Evolutionary conservation across 2,329 filamentous ascomycete genomes (phyloP).

Genomic region (Sporothrix mexicana): DNA sequence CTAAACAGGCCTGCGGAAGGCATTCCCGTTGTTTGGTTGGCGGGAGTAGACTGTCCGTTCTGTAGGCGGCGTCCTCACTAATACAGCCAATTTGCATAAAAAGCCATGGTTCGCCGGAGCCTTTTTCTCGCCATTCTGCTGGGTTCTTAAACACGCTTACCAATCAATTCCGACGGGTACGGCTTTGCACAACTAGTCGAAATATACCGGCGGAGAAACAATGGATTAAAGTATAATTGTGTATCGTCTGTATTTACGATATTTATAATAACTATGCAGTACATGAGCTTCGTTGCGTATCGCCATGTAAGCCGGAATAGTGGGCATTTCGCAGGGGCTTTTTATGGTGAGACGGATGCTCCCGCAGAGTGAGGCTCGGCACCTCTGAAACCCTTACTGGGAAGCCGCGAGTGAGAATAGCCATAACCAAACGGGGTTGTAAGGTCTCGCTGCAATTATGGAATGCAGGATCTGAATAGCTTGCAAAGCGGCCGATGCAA

Average conservation of each 20-base stretch:
- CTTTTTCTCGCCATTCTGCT: background rate
- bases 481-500: background rate
- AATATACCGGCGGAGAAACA: background rate
- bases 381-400: background rate
- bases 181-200: background rate
- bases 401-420: background rate
- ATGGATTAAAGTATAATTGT: background rate
- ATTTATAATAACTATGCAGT: conserved; percentile 1
- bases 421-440: background rate
- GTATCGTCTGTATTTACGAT: background rate
- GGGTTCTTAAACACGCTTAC: conserved; percentile 11
- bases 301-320: background rate
- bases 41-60: background rate
- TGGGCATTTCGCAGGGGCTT: background rate
- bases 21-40: background rate
- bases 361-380: background rate
- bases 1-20: background rate
- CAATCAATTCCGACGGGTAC: conserved; percentile 13
- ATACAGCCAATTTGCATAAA: background rate
- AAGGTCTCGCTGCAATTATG: background rate
- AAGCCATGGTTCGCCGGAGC: conserved; percentile 7
- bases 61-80: background rate
- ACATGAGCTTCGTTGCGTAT: background rate
- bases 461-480: background rate
- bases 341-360: conserved; percentile 12